Base-by-base conservation (phyloP, 2,329 filamentous ascomycete genomes). In the Aureobasidium sp. region DNA sequence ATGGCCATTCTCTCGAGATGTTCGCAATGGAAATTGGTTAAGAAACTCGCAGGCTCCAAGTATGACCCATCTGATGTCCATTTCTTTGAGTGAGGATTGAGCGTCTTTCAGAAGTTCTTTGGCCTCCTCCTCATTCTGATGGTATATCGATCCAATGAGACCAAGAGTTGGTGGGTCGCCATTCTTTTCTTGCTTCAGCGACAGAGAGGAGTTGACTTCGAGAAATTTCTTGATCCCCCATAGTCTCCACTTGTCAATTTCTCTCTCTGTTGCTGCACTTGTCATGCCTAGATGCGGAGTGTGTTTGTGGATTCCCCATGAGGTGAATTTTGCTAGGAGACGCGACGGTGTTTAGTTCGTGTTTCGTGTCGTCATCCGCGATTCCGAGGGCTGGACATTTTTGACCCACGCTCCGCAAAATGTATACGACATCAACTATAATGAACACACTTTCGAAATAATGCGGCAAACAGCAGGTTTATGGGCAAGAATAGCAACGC, bases 401-500 rank as follows among this genome's bases (percentile, higher is more conserved):
- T n/a, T 24, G 9, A 26, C 15, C 36, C 37, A 29, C 34, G 36
- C 32, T 50, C 59, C 63, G 63, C 60, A 50, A 62, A 44, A 63
- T 57, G 53, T 66, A 48, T 24, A 60, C 57, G 20, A 50, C 44
- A 60, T 53, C 61, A 48, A 48, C 32, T 29, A 41, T 2, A 29
- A 51, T 52, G 29, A 36, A 50, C 51, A 7, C 20, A 8, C 6
- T 63, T 34, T 26, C 27, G 39, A 47, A 9, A 60, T 60, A 46
- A 60, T 60, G 32, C 46, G 34, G 10, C 57, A 32, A 60, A 51
- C 57, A 60, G 36, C 57, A 43, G 51, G 26, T 41, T 62, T 64
- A 48, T 69, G 67, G 65, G 72, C 72, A 34, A 73, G 69, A 20
- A 68, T 73, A 55, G 67, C 68, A 20, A 65, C 70, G 12, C 59